A percentile compares a stretch with the other conserved stretches of the same genome.
These are phyloP conservation scores for Radiomyces spectabilis DNA, from an alignment of 192 early-diverging fungal genomes.

Conservation along the genomic window DNA sequence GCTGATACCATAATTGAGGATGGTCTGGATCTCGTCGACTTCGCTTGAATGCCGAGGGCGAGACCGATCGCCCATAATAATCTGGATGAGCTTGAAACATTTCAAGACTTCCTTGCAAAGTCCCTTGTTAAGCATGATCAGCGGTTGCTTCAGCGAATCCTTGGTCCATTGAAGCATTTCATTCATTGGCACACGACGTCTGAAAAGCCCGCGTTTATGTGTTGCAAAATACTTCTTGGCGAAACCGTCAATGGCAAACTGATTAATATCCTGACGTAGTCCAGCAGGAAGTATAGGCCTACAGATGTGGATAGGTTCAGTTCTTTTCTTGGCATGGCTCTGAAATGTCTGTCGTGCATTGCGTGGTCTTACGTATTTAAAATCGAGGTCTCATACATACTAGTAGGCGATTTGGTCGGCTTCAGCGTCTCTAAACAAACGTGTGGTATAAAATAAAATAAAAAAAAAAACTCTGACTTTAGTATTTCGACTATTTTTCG, in stretches of 20 bases:
- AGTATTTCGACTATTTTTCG: too few species aligned
- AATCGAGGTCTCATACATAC: too few species aligned
- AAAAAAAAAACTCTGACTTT: too few species aligned
- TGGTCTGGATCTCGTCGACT: conserved; percentile 59
- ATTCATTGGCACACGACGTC: conserved; percentile 79
- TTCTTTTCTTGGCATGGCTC: too few species aligned
- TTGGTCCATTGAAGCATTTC: conserved; percentile 81
- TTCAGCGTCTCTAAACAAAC: too few species aligned
- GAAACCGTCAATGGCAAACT: conserved; percentile 82
- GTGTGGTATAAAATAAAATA: too few species aligned
- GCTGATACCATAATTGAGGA: conserved; percentile 72
- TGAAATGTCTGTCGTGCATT: too few species aligned
- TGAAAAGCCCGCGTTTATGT: conserved; percentile 79
- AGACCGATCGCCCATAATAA: conserved; percentile 69
- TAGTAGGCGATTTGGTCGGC: too few species aligned
- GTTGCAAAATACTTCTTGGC: conserved; percentile 87
- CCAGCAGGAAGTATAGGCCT: conserved; percentile 39
- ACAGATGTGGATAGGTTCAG: too few species aligned
- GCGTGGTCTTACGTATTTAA: too few species aligned
- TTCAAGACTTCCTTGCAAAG: conserved; percentile 78
- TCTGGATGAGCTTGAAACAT: conserved; percentile 79
- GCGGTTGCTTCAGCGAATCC: conserved; percentile 69
- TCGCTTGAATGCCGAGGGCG: conserved; percentile 22
- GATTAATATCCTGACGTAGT: conserved; percentile 63
- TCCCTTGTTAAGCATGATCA: conserved; percentile 75